These are phyloP conservation scores for Botrytis pseudocinerea DNA, from an alignment of 2,329 filamentous ascomycete species.

Conservation along the genomic window DNA sequence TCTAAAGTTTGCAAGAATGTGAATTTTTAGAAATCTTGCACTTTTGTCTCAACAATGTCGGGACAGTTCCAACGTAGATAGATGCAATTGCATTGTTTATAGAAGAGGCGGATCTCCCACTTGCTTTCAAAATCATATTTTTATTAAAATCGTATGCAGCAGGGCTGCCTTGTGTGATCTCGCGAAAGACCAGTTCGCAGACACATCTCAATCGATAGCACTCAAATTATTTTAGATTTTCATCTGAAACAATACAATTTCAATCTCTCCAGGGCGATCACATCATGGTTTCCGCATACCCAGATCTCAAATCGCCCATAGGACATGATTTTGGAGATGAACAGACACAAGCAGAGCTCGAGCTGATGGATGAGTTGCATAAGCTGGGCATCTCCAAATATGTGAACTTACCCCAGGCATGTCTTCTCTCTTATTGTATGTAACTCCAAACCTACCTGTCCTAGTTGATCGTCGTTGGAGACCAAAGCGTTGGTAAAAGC, in stretches of 20 bases:
- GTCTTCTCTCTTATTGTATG: not conserved
- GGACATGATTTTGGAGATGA: conserved; percentile 28
- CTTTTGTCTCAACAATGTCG: not conserved
- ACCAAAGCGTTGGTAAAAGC: conserved; percentile 45
- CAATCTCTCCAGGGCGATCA: not conserved
- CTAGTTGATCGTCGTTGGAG: conserved; percentile 44
- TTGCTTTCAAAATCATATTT: not conserved
- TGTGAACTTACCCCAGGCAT: conserved; percentile 29
- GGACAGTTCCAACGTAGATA: not conserved
- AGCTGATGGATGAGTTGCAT: conserved; percentile 31
- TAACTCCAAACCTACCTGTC: not conserved
- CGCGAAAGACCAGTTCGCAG: not conserved
- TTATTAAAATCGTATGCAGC: not conserved
- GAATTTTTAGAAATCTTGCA: not conserved
- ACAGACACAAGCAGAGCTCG: conserved; percentile 26
- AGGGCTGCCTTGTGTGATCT: not conserved
- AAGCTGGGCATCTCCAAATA: conserved; percentile 28
- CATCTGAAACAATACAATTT: not conserved
- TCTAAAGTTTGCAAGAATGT: not conserved
- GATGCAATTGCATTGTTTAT: not conserved
- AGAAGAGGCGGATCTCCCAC: not conserved
- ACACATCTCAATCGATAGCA: not conserved
- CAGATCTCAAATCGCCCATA: not conserved
- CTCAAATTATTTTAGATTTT: not conserved
- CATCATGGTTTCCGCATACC: not conserved